Evolutionary conservation across 805 yeast genomes (phyloP), one percentile per base, ranked within the genome.

Genomic region (Kodamaea nitidulidarum): DNA sequence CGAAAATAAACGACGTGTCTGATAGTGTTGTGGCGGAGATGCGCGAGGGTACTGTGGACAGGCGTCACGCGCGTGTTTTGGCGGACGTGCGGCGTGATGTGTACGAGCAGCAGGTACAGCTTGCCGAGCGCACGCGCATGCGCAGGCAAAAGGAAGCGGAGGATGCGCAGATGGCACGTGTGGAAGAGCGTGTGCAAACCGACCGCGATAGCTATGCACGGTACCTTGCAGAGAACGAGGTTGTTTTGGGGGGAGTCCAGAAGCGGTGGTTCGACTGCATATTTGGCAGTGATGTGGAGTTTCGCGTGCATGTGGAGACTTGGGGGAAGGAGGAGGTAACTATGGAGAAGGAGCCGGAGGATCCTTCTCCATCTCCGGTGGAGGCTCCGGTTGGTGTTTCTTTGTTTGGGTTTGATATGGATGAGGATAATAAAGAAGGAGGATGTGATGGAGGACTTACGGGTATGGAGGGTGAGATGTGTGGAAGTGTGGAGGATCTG

Each of bases 1-100:
- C 51, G 25, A 50, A 43, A 15, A 56, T 66, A 32, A 67, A 67
- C 47, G 52, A 54, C 21, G 53, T 62, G 17, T 52, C 61, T 25
- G 72, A 67, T 30, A 38, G 45, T 10, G 54, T 56, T 11, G 45
- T 58, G 50, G 38, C 41, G 30, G 62, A 50, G 29, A 38, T 44
- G 38, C 31, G 45, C 10, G 21, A 46, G 52, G 12, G 55, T 7
- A 35, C 36, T n/a, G 28, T 25, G 48, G 56, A 56, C 9, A 50
- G 48, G 15, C 40, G 39, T 8, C 63, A 51, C 34, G 60, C 60
- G 21, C 46, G 21, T 26, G 55, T 46, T 15, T 55, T 58, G 22
- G 47, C 41, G 32, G 46, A 33, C 2, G 43, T 55, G 9, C 47
- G 69, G 12, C 41, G 40, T 11, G 50, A 41, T 8, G 44, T 64